phyloP scores from a whole-genome alignment of 1,139 yeast species.

The Debaryomyces sp. region DNA sequence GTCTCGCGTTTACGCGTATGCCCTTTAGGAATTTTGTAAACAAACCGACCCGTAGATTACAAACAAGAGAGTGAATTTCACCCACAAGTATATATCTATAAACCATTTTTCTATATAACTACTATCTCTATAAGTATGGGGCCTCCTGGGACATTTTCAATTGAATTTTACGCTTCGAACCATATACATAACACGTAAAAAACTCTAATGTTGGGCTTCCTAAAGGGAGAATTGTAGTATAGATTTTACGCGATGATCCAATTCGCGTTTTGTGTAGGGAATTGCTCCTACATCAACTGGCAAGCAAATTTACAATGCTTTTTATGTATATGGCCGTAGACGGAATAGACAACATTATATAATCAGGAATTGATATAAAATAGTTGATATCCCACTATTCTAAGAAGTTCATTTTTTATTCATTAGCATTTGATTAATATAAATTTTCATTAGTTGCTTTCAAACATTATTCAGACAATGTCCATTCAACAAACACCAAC shows the following conservation, averaged over 20 bases:
- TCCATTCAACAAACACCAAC: conserved; percentile 53
- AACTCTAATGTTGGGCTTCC: no score
- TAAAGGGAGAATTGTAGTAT: background rate
- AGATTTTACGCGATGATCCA: conserved; percentile 3
- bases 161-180: background rate
- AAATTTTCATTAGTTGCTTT: background rate
- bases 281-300: background rate
- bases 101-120: background rate
- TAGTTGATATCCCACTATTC: conserved; percentile 1
- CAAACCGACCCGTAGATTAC: background rate
- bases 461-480: conserved; percentile 22
- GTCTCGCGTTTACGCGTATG: conserved; percentile 7
- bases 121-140: background rate
- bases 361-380: conserved; percentile 6
- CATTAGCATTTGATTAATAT: conserved; percentile 1
- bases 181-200: background rate
- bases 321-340: conserved; percentile 4
- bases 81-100: background rate
- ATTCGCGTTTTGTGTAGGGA: conserved; percentile 5
- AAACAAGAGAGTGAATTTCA: background rate
- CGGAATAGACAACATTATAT: conserved; percentile 1
- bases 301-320: background rate
- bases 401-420: background rate
- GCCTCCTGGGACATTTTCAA: background rate
- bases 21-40: conserved; percentile 6